These are phyloP conservation scores for Mortierella sp. DNA, from an alignment of 371 early-diverging fungal species.

Conservation along the genomic window DNA sequence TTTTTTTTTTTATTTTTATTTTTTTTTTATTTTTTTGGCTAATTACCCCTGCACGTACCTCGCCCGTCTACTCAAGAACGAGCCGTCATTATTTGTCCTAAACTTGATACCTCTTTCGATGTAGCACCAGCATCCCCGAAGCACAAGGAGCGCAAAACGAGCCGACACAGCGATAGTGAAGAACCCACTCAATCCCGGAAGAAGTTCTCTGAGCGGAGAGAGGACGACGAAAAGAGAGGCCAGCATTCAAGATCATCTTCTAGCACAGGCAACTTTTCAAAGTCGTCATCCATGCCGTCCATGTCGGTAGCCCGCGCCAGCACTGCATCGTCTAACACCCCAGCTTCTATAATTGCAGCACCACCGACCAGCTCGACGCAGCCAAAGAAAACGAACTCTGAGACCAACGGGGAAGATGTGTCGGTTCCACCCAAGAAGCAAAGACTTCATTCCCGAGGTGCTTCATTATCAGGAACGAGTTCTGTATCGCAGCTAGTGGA, in stretches of 20 bases:
- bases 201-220: constrained; percentile 16
- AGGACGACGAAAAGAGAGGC: constrained; percentile 14
- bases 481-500: constrained; percentile 8
- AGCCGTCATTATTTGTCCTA: neutral
- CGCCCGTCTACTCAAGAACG: no score
- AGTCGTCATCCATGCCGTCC: constrained; percentile 24
- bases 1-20: no score
- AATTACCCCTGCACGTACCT: no score
- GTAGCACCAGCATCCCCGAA: constrained; percentile 35
- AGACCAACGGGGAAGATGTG: constrained; percentile 3
- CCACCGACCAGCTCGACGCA: neutral
- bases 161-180: constrained; percentile 32
- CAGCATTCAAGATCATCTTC: constrained; percentile 25
- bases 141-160: constrained; percentile 41
- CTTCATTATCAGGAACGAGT: constrained; percentile 13
- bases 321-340: constrained; percentile 2
- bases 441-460: constrained; percentile 18
- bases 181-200: constrained; percentile 17
- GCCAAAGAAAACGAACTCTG: constrained; percentile 6
- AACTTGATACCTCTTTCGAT: neutral
- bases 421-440: constrained; percentile 26
- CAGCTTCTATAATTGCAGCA: constrained; percentile 1
- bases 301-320: constrained; percentile 5
- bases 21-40: no score
- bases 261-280: constrained; percentile 6